Percentiles rank a stretch among this genome's conserved stretches.
Evolutionary conservation across 2,329 filamentous ascomycete species (phyloP).

Genomic region (Sporothrix variecibatus): DNA sequence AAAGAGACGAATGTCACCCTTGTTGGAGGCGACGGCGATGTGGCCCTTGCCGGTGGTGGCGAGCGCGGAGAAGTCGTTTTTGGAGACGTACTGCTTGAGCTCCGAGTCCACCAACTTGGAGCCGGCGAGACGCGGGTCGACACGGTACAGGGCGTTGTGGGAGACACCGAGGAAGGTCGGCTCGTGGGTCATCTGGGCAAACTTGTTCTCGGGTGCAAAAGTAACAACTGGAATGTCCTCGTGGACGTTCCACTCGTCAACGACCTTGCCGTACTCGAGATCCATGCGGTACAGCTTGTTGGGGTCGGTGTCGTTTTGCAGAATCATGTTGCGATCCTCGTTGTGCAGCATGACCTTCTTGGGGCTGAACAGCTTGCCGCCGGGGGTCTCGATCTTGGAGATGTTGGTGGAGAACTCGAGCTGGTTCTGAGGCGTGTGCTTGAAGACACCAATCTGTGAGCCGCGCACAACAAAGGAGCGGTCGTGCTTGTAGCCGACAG

Average conservation of each 20-base stretch:
- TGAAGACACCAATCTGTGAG: slow-evolving; percentile 98
- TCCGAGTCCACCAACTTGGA: slow-evolving; percentile 91
- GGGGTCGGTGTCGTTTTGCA: slow-evolving; percentile 80
- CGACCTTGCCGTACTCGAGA: slow-evolving; percentile 94
- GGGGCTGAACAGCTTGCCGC: slow-evolving; percentile 84
- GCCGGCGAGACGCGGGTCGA: slow-evolving; percentile 87
- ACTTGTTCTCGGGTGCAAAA: slow-evolving; percentile 96
- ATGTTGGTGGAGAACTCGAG: slow-evolving; percentile 97
- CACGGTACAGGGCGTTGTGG: slow-evolving; percentile 86
- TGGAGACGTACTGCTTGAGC: slow-evolving; percentile 93
- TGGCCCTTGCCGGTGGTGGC: slow-evolving; percentile 96
- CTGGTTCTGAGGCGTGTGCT: slow-evolving; percentile 88
- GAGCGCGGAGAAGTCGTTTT: slow-evolving; percentile 94
- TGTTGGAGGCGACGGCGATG: slow-evolving; percentile 94
- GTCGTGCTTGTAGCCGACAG: slow-evolving; percentile 96
- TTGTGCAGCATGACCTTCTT: slow-evolving; percentile 97
- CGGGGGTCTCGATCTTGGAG: slow-evolving; percentile 87
- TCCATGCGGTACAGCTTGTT: slow-evolving; percentile 97
- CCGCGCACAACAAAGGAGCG: slow-evolving; percentile 95
- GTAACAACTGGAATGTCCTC: slow-evolving; percentile 91
- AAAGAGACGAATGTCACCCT: slow-evolving; percentile 94
- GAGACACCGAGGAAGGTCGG: slow-evolving; percentile 95
- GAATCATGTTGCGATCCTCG: slow-evolving; percentile 84
- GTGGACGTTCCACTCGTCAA: slow-evolving; percentile 98
- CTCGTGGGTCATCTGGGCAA: slow-evolving; percentile 92